phyloP scores from a whole-genome alignment of 1,284 basidiomycete genomes.

The Leccinum pachyderme region DNA sequence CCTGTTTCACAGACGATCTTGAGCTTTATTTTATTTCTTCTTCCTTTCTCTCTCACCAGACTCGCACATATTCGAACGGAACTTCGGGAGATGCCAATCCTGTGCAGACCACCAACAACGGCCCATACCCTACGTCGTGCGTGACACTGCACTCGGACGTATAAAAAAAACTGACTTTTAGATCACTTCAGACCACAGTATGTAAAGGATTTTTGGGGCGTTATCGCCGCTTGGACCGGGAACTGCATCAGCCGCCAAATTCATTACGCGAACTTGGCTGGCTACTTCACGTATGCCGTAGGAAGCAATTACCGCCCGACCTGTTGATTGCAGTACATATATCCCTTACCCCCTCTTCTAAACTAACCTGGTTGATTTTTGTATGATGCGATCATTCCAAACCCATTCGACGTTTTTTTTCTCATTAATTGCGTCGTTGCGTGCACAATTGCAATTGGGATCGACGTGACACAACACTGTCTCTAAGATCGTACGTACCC shows the following conservation, averaged over 20 bases:
- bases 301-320: conserved; percentile 11
- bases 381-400: not conserved
- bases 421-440: not conserved
- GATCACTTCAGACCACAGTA: conserved; percentile 12
- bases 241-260: conserved; percentile 20
- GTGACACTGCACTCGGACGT: not conserved
- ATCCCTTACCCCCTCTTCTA: not conserved
- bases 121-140: conserved; percentile 27
- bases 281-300: conserved; percentile 22
- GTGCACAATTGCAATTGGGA: not conserved
- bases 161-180: not conserved
- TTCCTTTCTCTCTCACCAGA: conserved; percentile 6
- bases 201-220: conserved; percentile 17
- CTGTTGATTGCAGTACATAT: conserved; percentile 9
- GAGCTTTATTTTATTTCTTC: not conserved
- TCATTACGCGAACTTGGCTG: conserved; percentile 23
- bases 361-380: not conserved
- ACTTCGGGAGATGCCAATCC: conserved; percentile 7
- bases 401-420: not conserved
- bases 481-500: not conserved
- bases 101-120: conserved; percentile 8
- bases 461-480: not conserved
- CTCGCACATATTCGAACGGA: conserved; percentile 14
- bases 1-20: not conserved
- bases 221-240: conserved; percentile 25